Conservation (phyloP, 1,284 basidiomycete genomes). For the Takashimella tepidaria region DNA sequence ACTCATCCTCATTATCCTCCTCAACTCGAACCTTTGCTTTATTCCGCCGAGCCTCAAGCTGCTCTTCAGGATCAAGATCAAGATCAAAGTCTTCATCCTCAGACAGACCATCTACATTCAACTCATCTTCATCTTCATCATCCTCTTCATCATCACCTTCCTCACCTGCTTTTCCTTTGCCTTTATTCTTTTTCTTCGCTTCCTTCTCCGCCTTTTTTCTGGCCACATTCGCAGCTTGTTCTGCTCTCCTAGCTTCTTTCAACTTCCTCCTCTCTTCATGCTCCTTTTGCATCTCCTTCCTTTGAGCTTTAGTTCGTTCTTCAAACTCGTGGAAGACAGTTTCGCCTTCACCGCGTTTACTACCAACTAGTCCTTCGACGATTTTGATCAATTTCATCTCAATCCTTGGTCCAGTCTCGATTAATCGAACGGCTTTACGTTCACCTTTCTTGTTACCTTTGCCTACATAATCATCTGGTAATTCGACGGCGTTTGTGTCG, state of each 20-base stretch:
- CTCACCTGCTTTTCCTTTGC: conserved; percentile 28
- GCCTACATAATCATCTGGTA: conserved; percentile 90
- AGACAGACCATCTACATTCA: conserved; percentile 46
- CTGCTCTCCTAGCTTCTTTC: conserved; percentile 68
- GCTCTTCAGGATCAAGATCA: conserved; percentile 49
- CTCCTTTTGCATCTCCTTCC: conserved; percentile 59
- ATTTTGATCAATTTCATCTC: conserved; percentile 92
- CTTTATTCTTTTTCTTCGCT: conserved; percentile 29
- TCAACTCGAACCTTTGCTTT: conserved; percentile 33
- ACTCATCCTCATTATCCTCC: conserved; percentile 42
- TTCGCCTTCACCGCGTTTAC: conserved; percentile 59
- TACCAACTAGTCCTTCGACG: conserved; percentile 81
- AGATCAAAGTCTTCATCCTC: conserved; percentile 22
- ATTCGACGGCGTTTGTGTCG: conserved; percentile 63
- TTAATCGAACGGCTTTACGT: conserved; percentile 81
- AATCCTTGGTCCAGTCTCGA: conserved; percentile 93
- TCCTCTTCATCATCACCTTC: conserved; percentile 46
- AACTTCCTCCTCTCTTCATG: conserved; percentile 71
- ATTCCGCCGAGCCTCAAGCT: conserved; percentile 29
- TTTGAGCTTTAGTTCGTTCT: conserved; percentile 65
- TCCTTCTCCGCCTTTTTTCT: conserved; percentile 60
- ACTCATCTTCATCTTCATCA: conserved; percentile 47
- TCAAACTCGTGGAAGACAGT: conserved; percentile 90
- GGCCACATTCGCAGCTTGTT: conserved; percentile 81
- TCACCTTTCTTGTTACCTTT: conserved; percentile 87